Evolutionary conservation across 257 asterid genomes (phyloP), one percentile per base, ranked within the genome.

Genomic region (Lycium barbarum): DNA sequence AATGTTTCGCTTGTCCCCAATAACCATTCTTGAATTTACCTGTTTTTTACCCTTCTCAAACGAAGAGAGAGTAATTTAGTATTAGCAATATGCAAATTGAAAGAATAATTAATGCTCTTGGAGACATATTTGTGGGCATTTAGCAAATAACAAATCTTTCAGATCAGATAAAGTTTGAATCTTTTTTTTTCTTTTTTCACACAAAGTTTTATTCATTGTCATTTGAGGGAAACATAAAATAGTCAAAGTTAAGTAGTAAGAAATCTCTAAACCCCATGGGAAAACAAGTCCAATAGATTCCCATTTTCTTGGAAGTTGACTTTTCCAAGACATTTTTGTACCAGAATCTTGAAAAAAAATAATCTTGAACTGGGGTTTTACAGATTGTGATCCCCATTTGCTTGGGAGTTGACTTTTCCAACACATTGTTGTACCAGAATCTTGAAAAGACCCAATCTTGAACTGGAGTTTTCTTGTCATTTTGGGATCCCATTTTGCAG

Each of bases 361-460:
- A 82, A 40, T 81, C 79, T 90, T 72, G 84, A 82, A n/a, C 67
- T 76, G 68, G 73, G 72, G 3, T 82, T 83, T 71, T 43, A 71
- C 55, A 72, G 36, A 13, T 20, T 74, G 81, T 18, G 92, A 88
- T 88, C 90, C 84, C 87, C 57, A 15, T 81, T 87, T 76, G 53
- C 68, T 84, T 51, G 55, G 65, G 87, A 84, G 93, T 91, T 91
- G 95, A 86, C 94, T 91, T 92, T 86, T 84, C 72, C 22, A 15
- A 62, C 6, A 67, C 15, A 11, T 35, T 74, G 38, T 82, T 58
- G 66, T 79, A 43, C 12, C 84, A 88, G 59, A 80, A 88, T 84
- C 36, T 81, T 65, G 10, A 38, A 80, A 58, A 83, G 6, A 10
- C 66, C 8, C 78, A 20, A 73, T 47, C 80, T 73, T 73, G 40